These are phyloP conservation scores for Phaeosphaeriaceae sp. DNA, from an alignment of 2,329 filamentous ascomycete species.

Conservation along the genomic window DNA sequence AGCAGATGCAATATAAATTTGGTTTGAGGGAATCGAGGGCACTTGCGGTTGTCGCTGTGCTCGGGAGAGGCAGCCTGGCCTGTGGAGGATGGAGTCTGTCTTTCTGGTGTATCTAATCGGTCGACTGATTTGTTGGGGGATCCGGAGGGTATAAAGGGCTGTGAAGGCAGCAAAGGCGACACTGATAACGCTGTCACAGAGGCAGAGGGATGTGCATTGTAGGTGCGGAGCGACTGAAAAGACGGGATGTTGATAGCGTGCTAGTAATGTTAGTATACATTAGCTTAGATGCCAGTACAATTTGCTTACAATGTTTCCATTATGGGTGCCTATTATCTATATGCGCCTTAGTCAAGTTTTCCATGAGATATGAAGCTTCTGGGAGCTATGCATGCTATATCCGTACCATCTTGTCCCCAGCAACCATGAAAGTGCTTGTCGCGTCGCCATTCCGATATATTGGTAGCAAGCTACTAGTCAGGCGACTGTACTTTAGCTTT, in stretches of 20 bases:
- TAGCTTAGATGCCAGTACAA: not conserved
- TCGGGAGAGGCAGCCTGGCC: constrained; percentile 56
- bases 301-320: constrained; percentile 87
- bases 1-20: constrained; percentile 90
- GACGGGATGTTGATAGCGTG: constrained; percentile 85
- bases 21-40: constrained; percentile 80
- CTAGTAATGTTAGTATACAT: constrained; percentile 52
- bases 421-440: constrained; percentile 87
- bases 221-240: constrained; percentile 81
- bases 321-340: constrained; percentile 91
- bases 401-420: constrained; percentile 93
- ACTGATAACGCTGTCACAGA: constrained; percentile 90
- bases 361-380: constrained; percentile 65
- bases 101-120: constrained; percentile 50
- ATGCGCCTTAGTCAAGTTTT: constrained; percentile 43
- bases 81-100: constrained; percentile 32
- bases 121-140: constrained; percentile 31
- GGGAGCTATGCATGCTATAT: constrained; percentile 21
- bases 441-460: constrained; percentile 96
- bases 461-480: constrained; percentile 78
- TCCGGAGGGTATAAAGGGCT: constrained; percentile 45
- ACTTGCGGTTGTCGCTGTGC: constrained; percentile 65
- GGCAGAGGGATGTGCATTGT: constrained; percentile 84
- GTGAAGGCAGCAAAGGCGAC: constrained; percentile 76
- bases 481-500: constrained; percentile 86